Evolutionary conservation across 2,329 filamentous ascomycete species (phyloP).

Genomic region (Aspergillus uvarum): DNA sequence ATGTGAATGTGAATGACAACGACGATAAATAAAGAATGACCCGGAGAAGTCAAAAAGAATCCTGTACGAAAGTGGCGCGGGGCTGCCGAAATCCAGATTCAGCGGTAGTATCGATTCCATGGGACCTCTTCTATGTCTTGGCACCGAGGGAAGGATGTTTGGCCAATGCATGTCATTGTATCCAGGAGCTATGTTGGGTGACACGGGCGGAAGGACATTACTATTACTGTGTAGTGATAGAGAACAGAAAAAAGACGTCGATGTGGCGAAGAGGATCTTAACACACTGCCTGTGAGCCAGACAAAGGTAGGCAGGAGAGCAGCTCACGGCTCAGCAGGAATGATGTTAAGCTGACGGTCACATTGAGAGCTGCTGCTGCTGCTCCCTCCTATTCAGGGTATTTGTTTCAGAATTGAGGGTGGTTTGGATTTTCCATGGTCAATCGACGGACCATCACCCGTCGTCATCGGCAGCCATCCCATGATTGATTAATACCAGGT

Average conservation of each 20-base stretch:
- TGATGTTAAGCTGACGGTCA: background rate
- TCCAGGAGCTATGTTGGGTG: background rate
- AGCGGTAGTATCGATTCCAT: background rate
- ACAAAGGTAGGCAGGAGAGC: background rate
- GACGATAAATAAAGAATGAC: too few species aligned
- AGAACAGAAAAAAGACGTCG: background rate
- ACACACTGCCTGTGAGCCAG: background rate
- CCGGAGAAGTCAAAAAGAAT: background rate
- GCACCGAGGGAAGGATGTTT: background rate
- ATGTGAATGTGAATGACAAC: background rate
- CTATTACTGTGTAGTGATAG: background rate
- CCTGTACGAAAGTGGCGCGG: background rate
- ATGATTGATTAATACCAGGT: constrained; percentile 10
- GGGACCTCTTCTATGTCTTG: background rate
- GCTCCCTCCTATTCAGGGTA: background rate
- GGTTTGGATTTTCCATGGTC: background rate
- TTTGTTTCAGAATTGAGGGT: background rate
- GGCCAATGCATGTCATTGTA: background rate
- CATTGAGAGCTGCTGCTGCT: background rate
- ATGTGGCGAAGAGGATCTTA: background rate
- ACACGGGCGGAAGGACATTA: background rate
- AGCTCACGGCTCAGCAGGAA: background rate
- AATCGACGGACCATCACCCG: background rate
- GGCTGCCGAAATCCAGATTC: background rate
- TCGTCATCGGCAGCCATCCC: constrained; percentile 2